Conservation (phyloP, 257 asterid species). For the Salvia miltiorrhiza region DNA sequence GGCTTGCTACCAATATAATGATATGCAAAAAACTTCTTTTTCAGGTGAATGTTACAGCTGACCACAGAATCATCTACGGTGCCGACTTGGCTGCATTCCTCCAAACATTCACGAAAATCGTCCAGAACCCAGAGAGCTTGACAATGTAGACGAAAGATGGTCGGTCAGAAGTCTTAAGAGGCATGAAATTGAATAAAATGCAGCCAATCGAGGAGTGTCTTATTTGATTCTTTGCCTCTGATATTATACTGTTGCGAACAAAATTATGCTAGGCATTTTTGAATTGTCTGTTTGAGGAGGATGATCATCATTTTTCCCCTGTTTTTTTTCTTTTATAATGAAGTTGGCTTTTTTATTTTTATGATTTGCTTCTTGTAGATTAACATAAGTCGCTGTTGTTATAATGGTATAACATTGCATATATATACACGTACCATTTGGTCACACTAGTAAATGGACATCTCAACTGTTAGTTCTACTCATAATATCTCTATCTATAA, state of each 20-base stretch:
- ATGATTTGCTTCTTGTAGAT: not conserved
- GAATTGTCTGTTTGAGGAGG: not conserved
- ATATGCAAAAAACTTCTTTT: constrained; percentile 8
- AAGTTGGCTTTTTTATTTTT: not conserved
- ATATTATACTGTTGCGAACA: not conserved
- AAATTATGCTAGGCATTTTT: not conserved
- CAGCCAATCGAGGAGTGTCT: not conserved
- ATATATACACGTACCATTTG: not conserved
- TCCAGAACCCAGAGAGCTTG: constrained; percentile 74
- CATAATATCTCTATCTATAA: constrained; percentile 1
- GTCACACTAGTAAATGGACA: not conserved
- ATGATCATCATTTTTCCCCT: not conserved
- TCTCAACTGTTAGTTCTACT: constrained; percentile 13
- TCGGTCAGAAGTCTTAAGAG: not conserved
- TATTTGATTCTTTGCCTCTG: constrained; percentile 6
- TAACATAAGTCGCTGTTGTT: not conserved
- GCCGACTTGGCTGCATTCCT: constrained; percentile 7
- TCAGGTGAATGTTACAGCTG: constrained; percentile 57
- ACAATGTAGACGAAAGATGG: constrained; percentile 49
- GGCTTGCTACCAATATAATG: not conserved
- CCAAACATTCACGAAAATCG: constrained; percentile 49
- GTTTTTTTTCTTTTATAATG: not conserved
- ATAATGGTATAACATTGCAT: not conserved
- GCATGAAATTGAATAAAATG: constrained; percentile 13
- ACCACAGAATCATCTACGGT: not conserved